Conservation (phyloP, 208 protist genomes). For the Acanthamoeba sp. region DNA sequence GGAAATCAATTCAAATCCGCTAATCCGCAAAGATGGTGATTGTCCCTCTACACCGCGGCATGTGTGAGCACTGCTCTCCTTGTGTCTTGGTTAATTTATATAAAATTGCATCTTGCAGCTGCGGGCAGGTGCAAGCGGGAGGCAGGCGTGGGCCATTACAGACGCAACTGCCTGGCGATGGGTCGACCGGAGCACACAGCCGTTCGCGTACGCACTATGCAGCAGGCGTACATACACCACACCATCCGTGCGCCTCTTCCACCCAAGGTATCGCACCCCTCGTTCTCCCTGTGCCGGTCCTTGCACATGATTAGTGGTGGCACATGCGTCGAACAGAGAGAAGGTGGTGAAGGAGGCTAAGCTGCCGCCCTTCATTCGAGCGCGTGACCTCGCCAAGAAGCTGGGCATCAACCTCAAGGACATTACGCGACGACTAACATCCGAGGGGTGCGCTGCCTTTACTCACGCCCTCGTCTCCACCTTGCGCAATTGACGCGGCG, state of each 20-base stretch:
- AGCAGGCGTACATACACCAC: background rate
- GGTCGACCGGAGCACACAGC: background rate
- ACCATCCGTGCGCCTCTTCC: background rate
- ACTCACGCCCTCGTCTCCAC: background rate
- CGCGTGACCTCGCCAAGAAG: slow-evolving; percentile 66
- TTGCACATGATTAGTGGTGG: background rate
- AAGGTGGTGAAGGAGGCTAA: slow-evolving; percentile 61
- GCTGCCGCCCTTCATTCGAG: slow-evolving; percentile 72
- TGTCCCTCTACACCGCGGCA: too few relatives aligned
- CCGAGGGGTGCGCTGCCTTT: background rate
- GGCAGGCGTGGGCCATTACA: background rate
- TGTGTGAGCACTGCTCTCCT: too few relatives aligned
- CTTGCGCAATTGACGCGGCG: background rate
- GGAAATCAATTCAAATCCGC: too few relatives aligned
- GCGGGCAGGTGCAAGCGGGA: background rate
- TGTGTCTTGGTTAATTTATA: too few relatives aligned
- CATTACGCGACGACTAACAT: slow-evolving; percentile 54
- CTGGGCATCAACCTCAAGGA: slow-evolving; percentile 75
- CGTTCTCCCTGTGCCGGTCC: background rate
- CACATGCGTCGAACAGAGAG: background rate
- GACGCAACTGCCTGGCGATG: background rate
- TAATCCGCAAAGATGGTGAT: too few relatives aligned
- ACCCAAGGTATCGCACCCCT: background rate
- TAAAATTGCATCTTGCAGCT: background rate
- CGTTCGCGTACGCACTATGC: background rate